A percentile compares a stretch with the other conserved stretches of the same genome.
Evolutionary conservation across 768 basidiomycete genomes (phyloP).

Genomic region (Suillus cothurnatus): DNA sequence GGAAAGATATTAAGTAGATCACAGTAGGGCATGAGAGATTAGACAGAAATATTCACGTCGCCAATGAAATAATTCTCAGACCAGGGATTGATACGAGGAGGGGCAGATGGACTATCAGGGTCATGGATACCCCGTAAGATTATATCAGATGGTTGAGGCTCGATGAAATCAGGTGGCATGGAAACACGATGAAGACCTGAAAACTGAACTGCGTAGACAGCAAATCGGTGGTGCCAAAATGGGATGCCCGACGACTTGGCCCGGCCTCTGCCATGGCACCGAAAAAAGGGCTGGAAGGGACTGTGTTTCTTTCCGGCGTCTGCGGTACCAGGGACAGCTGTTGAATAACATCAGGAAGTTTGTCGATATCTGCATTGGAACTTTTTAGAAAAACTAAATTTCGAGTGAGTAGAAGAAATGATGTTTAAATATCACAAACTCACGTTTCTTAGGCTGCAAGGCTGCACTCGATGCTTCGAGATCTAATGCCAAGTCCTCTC

Average conservation of each 20-base stretch:
- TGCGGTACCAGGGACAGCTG: background rate
- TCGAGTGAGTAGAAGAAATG: background rate
- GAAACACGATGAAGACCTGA: background rate
- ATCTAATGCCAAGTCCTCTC: background rate
- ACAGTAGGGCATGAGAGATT: background rate
- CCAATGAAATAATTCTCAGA: background rate
- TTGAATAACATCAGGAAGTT: background rate
- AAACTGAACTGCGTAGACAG: background rate
- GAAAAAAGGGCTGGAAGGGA: background rate
- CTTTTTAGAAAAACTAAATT: background rate
- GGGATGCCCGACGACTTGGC: background rate
- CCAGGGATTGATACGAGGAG: background rate
- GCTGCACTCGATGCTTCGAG: background rate
- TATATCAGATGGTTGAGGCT: background rate
- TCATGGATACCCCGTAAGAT: background rate
- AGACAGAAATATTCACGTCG: background rate
- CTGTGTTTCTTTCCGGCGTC: background rate
- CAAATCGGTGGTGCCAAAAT: background rate
- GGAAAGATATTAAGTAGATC: too few species aligned
- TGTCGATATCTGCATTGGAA: background rate
- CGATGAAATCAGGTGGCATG: background rate
- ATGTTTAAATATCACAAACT: too few species aligned
- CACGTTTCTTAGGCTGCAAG: background rate
- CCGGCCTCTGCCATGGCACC: background rate
- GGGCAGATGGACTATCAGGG: background rate